Base-by-base conservation (phyloP, 768 basidiomycete species). In the Exsudoporus frostii region DNA sequence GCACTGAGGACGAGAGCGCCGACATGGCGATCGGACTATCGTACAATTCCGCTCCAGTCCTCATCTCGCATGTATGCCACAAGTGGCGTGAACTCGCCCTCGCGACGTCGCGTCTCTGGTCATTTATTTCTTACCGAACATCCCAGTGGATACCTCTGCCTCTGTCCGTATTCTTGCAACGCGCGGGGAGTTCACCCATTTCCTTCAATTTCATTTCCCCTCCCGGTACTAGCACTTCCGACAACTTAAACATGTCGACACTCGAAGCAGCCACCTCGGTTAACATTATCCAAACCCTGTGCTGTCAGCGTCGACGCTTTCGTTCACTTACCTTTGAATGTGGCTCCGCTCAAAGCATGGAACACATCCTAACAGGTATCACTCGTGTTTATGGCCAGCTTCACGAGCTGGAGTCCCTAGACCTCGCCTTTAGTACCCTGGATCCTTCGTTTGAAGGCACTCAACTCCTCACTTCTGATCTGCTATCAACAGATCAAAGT, bases 71-170 rank as follows among this genome's bases (percentile, higher is more conserved):
- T 50, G 77, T 80, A 27, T 82, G 76, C 60, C 71, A 66, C 44
- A 70, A 69, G 52, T 84, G 82, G 81, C 76, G 81, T 15, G 60
- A 58, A 27, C 65, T 80, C 27, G 73, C 74, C 5, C 65, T 82
- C 20, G 56, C 63, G 17, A 75, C 75, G 7, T 70, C 80, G 4
- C 50, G 58, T 7, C 70, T 83, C 19, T 84, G 81, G 82, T 69
- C 76, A 7, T 64, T 60, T 30, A 64, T 79, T 25, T 65, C 61
- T 10, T 69, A 66, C 50, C 63, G 63, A 46, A 67, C 62, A 40
- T 39, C 48, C 9, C 45, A 39, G 3, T 72, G 64, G 70, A 61
- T 51, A 30, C 53, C 57, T 20, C 55, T 47, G 34, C 59, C 63
- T 8, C 32, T 71, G 49, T 50, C 50, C n/a, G 43, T 62, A 17